Evolutionary conservation across 2,329 filamentous ascomycete species (phyloP), one percentile per base, ranked within the genome.

Genomic region (Pseudocercospora vitis): DNA sequence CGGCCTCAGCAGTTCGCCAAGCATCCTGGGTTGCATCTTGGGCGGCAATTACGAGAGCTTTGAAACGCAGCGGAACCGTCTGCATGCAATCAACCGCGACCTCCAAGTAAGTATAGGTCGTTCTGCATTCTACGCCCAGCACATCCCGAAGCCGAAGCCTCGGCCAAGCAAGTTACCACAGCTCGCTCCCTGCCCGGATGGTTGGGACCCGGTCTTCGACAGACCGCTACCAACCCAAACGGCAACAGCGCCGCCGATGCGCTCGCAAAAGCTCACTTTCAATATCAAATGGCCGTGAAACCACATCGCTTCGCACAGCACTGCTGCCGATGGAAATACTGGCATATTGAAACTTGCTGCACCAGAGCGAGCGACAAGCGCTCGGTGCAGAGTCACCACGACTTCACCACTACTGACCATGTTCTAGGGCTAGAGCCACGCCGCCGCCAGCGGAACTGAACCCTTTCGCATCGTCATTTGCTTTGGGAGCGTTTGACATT

Each of bases 1-100:
- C 3, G 63, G 67, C 11, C 21, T 19, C 33, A 21, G 67, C 23
- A 60, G 65, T 2, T 59, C 66, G 21, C 57, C 63, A 11, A 39
- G 31, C 32, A 88, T n/a, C n/a, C n/a, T n/a, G n/a, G n/a, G n/a
- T n/a, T n/a, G 85, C 65, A 82, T 96, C 19, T 80, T 97, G 5
- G 82, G 81, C 28, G 78, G 83, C 32, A 80, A 96, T 32, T 75
- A 95, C 49, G 86, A 80, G 8, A 91, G 89, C 49, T 95, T 95
- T 24, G 42, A 55, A 24, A 37, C 24, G n/a, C 53, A 52, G 48
- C 42, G 53, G n/a, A 18, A 40, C 23, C 26, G 48, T 9, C 48
- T 55, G 8, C 35, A 31, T 28, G 35, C 16, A 28, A 42, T 55
- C 9, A 37, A 48, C 12, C 28, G 32, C 42, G 7, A 45, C 9